Base-by-base conservation (phyloP, 352 stramenopile species). In the Elongisporangium prolatum region DNA sequence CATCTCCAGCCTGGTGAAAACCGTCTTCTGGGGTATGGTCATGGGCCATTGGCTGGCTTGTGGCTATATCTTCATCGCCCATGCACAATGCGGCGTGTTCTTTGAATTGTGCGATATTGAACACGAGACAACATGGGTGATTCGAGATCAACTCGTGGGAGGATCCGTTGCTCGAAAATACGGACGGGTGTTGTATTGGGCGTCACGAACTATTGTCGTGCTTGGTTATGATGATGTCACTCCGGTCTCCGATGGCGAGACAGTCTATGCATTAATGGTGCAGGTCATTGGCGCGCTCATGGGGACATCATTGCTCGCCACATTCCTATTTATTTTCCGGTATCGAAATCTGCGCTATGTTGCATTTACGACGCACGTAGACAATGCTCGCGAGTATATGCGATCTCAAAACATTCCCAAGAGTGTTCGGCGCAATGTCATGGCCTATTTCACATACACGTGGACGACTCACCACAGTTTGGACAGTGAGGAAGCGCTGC, bases 371-470 rank as follows among this genome's bases (percentile, higher is more conserved):
- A 64, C 75, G 0, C 77, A 91, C 44, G 74, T 91, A 11, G 79
- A 89, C 51, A 90, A 90, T 28, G 76, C 80, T 0, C 64, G 77
- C 9, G 76, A 88, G 52, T 88, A 87, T 53, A 89, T 91, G 82
- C 77, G 78, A 22, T 84, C 74, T 1, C 76, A 90, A 56, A 80
- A 77, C 48, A 71, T 91, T 13, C 77, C 82, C 1, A 72, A 69
- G 8, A 61, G 65, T 1, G 50, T 90, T 22, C 61, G 75, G 13
- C 69, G 72, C 13, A 67, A 86, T 48, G 77, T 91, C 9, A 81
- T 73, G 21, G 66, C 65, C 3, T 91, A 88, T 52, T 90, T 89
- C 47, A 85, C 24, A 22, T 89, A 90, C 59, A 67, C 69, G 1
- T 89, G 77, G 80, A 75, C 69, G 1, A 87, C 74, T 0, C 80